These are phyloP conservation scores for Apophysomyces variabilis DNA, from an alignment of 371 early-diverging fungal genomes.

Conservation along the genomic window DNA sequence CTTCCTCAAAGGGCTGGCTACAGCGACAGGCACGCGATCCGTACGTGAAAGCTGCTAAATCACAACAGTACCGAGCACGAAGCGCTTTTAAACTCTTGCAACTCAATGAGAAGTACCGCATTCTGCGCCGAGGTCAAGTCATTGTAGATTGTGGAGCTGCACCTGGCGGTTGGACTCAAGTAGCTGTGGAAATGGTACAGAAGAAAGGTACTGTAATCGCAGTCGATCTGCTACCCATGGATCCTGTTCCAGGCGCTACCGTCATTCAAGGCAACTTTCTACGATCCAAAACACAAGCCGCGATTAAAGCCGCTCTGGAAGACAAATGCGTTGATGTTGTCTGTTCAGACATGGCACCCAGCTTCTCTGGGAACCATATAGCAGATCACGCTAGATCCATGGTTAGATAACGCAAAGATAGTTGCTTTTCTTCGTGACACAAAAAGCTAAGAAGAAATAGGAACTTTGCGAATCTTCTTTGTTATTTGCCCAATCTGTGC, in stretches of 20 bases:
- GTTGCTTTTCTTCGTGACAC: neutral
- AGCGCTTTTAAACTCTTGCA: constrained; percentile 90
- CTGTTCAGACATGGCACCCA: constrained; percentile 84
- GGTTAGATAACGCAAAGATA: constrained; percentile 22
- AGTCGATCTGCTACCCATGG: constrained; percentile 76
- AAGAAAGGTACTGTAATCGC: constrained; percentile 57
- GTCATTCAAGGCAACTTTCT: constrained; percentile 74
- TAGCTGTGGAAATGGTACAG: constrained; percentile 55
- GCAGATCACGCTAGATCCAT: constrained; percentile 59
- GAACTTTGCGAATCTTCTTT: constrained; percentile 75
- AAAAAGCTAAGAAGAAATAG: constrained; percentile 19
- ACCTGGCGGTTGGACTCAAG: constrained; percentile 96
- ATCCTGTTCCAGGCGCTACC: constrained; percentile 66
- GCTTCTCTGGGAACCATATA: constrained; percentile 66
- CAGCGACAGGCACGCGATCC: constrained; percentile 74
- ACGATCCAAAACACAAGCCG: constrained; percentile 31
- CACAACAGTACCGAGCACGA: constrained; percentile 80
- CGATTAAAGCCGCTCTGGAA: constrained; percentile 44
- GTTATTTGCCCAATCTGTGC: constrained; percentile 60
- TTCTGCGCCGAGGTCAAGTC: constrained; percentile 60
- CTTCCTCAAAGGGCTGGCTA: constrained; percentile 69
- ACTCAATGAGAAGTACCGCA: constrained; percentile 73
- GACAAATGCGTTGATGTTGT: constrained; percentile 60
- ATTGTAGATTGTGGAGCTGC: constrained; percentile 89
- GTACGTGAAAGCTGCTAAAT: constrained; percentile 69